Evolutionary conservation across 805 yeast genomes (phyloP).

Genomic region (Kodamaea jinghongensis): DNA sequence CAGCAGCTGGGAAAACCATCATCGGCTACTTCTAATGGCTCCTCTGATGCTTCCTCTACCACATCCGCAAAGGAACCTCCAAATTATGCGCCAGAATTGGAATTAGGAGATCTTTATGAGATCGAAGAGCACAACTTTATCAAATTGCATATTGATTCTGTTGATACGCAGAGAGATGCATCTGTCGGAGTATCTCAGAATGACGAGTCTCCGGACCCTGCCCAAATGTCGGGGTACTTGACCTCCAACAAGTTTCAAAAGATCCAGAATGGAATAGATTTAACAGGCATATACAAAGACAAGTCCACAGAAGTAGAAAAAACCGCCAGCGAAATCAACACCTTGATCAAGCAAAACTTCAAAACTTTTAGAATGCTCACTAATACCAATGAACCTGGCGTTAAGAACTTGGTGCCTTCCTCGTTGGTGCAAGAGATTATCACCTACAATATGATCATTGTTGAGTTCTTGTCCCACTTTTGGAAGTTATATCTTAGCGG

Average conservation of each 20-base stretch:
- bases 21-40: too few relatives aligned
- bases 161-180: slow-evolving; percentile 28
- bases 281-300: slow-evolving; percentile 28
- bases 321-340: slow-evolving; percentile 44
- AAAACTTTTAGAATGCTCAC: slow-evolving; percentile 46
- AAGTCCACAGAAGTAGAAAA: slow-evolving; percentile 37
- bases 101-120: slow-evolving; percentile 51
- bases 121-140: slow-evolving; percentile 49
- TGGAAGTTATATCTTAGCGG: slow-evolving; percentile 40
- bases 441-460: slow-evolving; percentile 37
- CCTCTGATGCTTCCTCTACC: too few relatives aligned
- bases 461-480: slow-evolving; percentile 43
- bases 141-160: slow-evolving; percentile 39
- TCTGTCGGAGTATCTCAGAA: slow-evolving; percentile 25
- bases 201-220: slow-evolving; percentile 19
- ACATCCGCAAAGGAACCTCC: slow-evolving; percentile 18
- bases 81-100: slow-evolving; percentile 44
- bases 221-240: slow-evolving; percentile 17
- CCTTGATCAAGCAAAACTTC: slow-evolving; percentile 50
- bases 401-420: slow-evolving; percentile 34
- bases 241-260: slow-evolving; percentile 14
- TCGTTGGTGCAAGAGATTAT: slow-evolving; percentile 32
- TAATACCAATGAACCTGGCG: slow-evolving; percentile 13
- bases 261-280: slow-evolving; percentile 18
- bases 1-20: slow-evolving; percentile 33